These are phyloP conservation scores for Paramecium primaurelia DNA, from an alignment of 73 alveolate species.

Conservation along the genomic window DNA sequence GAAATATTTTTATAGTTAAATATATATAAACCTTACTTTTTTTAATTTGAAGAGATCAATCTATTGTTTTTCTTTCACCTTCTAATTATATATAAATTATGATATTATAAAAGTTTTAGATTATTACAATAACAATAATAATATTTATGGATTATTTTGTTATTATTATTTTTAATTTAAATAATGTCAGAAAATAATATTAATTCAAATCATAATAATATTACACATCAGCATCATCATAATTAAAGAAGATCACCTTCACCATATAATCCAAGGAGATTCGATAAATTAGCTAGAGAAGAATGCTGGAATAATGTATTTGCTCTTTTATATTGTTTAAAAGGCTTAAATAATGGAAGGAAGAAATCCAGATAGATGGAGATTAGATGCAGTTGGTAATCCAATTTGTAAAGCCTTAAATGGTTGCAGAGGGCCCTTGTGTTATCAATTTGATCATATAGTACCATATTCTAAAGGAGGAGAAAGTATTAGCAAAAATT, in stretches of 20 bases:
- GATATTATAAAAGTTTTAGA: background rate
- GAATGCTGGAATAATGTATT: slow-evolving; percentile 31
- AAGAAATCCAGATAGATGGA: slow-evolving; percentile 96
- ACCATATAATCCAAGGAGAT: slow-evolving; percentile 35
- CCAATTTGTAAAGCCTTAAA: slow-evolving; percentile 74
- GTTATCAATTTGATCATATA: slow-evolving; percentile 98
- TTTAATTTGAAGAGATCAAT: too few species aligned
- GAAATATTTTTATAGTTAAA: too few species aligned
- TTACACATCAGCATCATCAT: background rate
- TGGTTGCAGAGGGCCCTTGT: slow-evolving; percentile 82
- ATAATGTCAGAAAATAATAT: background rate
- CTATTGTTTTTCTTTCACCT: too few species aligned
- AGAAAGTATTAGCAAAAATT: slow-evolving; percentile 80
- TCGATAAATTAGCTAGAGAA: slow-evolving; percentile 23
- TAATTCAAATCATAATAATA: background rate
- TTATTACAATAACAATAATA: background rate
- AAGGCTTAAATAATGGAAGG: slow-evolving; percentile 77
- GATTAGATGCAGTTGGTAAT: slow-evolving; percentile 96
- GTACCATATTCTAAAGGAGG: slow-evolving; percentile 98
- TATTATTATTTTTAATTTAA: background rate
- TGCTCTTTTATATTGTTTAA: background rate
- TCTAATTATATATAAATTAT: too few species aligned
- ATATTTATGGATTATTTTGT: background rate
- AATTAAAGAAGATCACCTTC: background rate
- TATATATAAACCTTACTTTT: too few species aligned